Percentiles rank a stretch among this genome's conserved stretches.
phyloP scores from a whole-genome alignment of 805 yeast species.

The Yamadazyma ubonensis region DNA sequence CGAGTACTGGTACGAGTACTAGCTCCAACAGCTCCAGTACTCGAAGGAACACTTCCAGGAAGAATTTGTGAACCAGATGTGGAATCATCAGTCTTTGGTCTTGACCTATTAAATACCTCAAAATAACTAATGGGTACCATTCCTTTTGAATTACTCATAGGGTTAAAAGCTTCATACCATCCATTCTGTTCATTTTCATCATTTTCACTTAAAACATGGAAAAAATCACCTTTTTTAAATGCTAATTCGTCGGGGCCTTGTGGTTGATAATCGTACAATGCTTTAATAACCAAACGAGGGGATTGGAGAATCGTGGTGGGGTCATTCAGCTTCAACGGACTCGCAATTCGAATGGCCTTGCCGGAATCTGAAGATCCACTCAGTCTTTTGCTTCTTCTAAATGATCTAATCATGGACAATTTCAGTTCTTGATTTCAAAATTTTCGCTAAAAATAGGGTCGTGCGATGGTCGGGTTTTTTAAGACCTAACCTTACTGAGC shows the following conservation, averaged over 20 bases:
- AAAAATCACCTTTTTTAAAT: constrained; percentile 82
- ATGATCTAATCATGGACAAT: constrained; percentile 37
- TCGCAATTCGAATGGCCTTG: constrained; percentile 32
- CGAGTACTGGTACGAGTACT: neutral
- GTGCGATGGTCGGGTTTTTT: constrained; percentile 1
- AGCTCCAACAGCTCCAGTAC: neutral
- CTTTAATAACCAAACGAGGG: constrained; percentile 83
- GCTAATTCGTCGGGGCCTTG: constrained; percentile 79
- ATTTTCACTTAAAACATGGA: constrained; percentile 56
- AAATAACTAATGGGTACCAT: constrained; percentile 85
- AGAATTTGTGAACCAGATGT: neutral
- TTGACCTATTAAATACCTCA: constrained; percentile 68
- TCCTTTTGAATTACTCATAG: constrained; percentile 72
- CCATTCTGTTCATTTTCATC: constrained; percentile 37
- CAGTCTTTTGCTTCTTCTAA: constrained; percentile 42
- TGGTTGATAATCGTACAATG: constrained; percentile 72
- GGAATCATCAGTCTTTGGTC: constrained; percentile 29
- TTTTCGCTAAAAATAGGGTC: constrained; percentile 8
- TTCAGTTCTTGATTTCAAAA: constrained; percentile 2
- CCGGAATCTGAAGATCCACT: constrained; percentile 27
- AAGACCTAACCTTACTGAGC: no score
- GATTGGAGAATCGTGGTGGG: constrained; percentile 36
- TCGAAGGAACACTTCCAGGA: no score
- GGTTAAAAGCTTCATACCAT: constrained; percentile 90
- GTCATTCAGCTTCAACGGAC: constrained; percentile 16